Evolutionary conservation across 768 basidiomycete species (phyloP).

Genomic region (Lentinus brumalis): DNA sequence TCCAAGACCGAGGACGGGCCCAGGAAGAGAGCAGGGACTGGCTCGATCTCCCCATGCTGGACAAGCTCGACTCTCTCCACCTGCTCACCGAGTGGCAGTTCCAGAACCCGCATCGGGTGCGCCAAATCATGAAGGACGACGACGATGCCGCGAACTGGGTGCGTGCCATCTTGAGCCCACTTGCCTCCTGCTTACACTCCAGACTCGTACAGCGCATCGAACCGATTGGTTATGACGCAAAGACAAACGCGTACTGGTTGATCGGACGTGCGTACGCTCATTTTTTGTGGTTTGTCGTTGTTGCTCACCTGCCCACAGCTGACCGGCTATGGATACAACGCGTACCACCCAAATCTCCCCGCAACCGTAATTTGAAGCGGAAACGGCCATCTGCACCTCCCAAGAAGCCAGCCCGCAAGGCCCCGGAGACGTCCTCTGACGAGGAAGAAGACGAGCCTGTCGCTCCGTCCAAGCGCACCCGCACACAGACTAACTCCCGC

Average conservation of each 20-base stretch:
- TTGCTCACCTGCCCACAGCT: constrained; percentile 41
- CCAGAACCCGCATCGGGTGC: constrained; percentile 69
- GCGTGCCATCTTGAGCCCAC: constrained; percentile 25
- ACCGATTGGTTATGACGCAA: constrained; percentile 82
- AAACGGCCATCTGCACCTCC: constrained; percentile 32
- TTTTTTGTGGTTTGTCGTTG: not conserved
- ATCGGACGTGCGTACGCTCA: constrained; percentile 64
- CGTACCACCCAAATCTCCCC: constrained; percentile 51
- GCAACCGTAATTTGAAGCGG: constrained; percentile 38
- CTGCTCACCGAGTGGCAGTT: constrained; percentile 86
- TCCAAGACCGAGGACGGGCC: not conserved
- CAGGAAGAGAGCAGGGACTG: constrained; percentile 59
- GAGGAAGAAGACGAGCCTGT: constrained; percentile 29
- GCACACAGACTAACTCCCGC: constrained; percentile 1
- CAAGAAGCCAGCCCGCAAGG: constrained; percentile 25
- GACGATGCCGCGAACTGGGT: constrained; percentile 83
- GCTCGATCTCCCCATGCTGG: constrained; percentile 68
- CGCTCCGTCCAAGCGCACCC: constrained; percentile 29
- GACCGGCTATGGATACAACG: constrained; percentile 89
- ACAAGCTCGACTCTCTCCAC: constrained; percentile 75
- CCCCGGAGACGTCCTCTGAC: constrained; percentile 3
- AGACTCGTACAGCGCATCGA: constrained; percentile 64
- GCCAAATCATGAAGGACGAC: constrained; percentile 75
- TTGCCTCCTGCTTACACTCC: not conserved
- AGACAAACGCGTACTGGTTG: constrained; percentile 81